Percentiles rank a stretch among this genome's conserved stretches.
Evolutionary conservation across 2,329 filamentous ascomycete genomes (phyloP).

Genomic region (Didymella pomorum): DNA sequence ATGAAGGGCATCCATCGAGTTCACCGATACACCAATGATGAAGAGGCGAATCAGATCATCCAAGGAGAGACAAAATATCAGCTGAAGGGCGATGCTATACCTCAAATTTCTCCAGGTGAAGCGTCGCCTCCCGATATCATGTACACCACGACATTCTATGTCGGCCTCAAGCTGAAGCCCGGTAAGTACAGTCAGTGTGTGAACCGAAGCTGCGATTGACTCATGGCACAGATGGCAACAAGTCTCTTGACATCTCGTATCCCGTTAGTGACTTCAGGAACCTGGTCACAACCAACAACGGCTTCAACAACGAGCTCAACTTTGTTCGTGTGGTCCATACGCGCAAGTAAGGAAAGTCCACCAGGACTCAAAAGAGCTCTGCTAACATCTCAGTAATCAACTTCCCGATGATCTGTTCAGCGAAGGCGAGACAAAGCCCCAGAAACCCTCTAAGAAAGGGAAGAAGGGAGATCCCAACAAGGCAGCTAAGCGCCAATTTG

Average conservation of each 20-base stretch:
- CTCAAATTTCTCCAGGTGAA: conserved; percentile 50
- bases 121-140: conserved; percentile 60
- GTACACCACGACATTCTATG: conserved; percentile 93
- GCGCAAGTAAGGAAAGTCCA: conserved; percentile 72
- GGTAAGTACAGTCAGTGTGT: conserved; percentile 61
- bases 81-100: conserved; percentile 52
- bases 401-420: conserved; percentile 91
- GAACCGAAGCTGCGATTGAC: conserved; percentile 14
- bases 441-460: conserved; percentile 54
- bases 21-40: conserved; percentile 71
- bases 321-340: conserved; percentile 83
- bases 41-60: conserved; percentile 68
- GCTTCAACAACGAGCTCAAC: conserved; percentile 77
- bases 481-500: conserved; percentile 54
- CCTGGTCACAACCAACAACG: conserved; percentile 78
- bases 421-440: conserved; percentile 69
- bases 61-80: conserved; percentile 69
- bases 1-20: conserved; percentile 89
- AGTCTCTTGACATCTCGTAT: conserved; percentile 78
- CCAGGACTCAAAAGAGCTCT: background rate
- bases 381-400: conserved; percentile 69
- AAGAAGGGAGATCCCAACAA: conserved; percentile 41
- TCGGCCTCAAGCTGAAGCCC: conserved; percentile 81
- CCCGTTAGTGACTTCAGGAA: conserved; percentile 87
- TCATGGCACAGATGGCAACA: conserved; percentile 62